Evolutionary conservation across 805 yeast genomes (phyloP).

Genomic region (Blastobotrys peoriensis): DNA sequence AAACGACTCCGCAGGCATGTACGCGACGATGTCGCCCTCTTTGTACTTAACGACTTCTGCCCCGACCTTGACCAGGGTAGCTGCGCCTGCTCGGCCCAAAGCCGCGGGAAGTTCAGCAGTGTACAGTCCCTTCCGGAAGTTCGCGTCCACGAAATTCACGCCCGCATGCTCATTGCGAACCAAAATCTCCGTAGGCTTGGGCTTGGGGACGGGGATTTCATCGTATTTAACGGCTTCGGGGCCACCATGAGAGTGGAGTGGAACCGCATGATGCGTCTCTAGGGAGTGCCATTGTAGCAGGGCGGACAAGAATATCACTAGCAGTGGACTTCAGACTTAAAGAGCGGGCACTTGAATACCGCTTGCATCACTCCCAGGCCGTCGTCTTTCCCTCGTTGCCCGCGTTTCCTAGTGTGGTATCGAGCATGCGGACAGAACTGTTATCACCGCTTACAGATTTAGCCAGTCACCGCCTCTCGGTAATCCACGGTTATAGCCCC

Average conservation of each 20-base stretch:
- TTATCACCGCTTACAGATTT: too few relatives aligned
- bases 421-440: too few relatives aligned
- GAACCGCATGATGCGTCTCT: slow-evolving; percentile 19
- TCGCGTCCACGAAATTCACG: slow-evolving; percentile 73
- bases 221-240: slow-evolving; percentile 56
- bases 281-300: too few relatives aligned
- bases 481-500: too few relatives aligned
- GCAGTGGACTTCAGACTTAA: too few relatives aligned
- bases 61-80: slow-evolving; percentile 63
- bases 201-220: slow-evolving; percentile 54
- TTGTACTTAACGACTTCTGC: slow-evolving; percentile 45
- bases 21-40: slow-evolving; percentile 69
- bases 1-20: slow-evolving; percentile 48
- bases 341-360: too few relatives aligned
- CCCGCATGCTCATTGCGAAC: slow-evolving; percentile 75
- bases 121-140: slow-evolving; percentile 76
- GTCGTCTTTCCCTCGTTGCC: too few relatives aligned
- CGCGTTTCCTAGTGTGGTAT: too few relatives aligned
- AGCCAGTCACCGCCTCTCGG: too few relatives aligned
- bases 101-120: slow-evolving; percentile 52
- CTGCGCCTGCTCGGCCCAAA: slow-evolving; percentile 58
- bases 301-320: too few relatives aligned
- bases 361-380: too few relatives aligned
- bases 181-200: slow-evolving; percentile 51
- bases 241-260: slow-evolving; percentile 48